Percentiles rank a stretch among this genome's conserved stretches.
phyloP scores from a whole-genome alignment of 1,139 yeast species.

The Protomyces inundatus region DNA sequence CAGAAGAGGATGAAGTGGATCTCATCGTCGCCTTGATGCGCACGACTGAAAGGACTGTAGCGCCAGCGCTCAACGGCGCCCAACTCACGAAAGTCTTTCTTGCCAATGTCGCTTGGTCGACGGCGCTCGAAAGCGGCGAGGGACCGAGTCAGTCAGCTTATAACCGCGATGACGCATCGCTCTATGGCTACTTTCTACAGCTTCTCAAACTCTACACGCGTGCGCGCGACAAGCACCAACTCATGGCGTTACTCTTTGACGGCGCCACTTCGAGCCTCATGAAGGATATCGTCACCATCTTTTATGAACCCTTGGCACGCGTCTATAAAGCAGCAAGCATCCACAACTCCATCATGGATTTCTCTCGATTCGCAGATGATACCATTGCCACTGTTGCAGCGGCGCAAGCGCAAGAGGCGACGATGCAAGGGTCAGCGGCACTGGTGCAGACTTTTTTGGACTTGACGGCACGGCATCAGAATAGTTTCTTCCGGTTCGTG shows the following conservation, averaged over 20 bases:
- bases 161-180: slow-evolving; percentile 33
- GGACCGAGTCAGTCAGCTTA: slow-evolving; percentile 31
- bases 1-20: slow-evolving; percentile 34
- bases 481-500: slow-evolving; percentile 63
- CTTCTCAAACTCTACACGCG: slow-evolving; percentile 61
- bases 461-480: slow-evolving; percentile 65
- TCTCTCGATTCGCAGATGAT: slow-evolving; percentile 69
- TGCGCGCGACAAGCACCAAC: slow-evolving; percentile 64
- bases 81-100: slow-evolving; percentile 33
- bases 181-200: slow-evolving; percentile 49
- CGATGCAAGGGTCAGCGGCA: slow-evolving; percentile 43
- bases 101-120: slow-evolving; percentile 43
- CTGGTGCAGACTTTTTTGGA: slow-evolving; percentile 62
- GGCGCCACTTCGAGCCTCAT: slow-evolving; percentile 68
- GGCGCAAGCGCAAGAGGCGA: slow-evolving; percentile 48
- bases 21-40: slow-evolving; percentile 36
- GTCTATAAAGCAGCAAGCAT: slow-evolving; percentile 72
- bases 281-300: slow-evolving; percentile 66
- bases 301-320: slow-evolving; percentile 76
- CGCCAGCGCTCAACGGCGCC: slow-evolving; percentile 28
- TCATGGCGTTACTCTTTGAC: slow-evolving; percentile 78
- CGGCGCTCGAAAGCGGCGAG: slow-evolving; percentile 35
- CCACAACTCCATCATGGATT: slow-evolving; percentile 66
- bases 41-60: slow-evolving; percentile 28
- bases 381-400: slow-evolving; percentile 51